Percentiles rank a stretch among this genome's conserved stretches.
Conservation (phyloP, 164 flowering plant species). For the Tetracentron sinense region DNA sequence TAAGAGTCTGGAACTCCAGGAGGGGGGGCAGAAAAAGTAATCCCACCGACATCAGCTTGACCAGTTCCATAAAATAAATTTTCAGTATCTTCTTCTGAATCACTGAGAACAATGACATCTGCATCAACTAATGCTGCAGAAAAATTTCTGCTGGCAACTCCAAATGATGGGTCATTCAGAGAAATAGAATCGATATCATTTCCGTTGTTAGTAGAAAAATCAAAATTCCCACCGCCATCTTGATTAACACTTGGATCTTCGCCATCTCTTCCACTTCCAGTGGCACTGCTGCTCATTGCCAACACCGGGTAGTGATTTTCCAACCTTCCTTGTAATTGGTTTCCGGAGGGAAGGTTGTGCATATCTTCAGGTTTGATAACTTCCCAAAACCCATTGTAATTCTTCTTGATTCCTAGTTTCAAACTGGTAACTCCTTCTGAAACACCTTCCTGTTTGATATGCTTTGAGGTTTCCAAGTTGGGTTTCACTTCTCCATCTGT, state of each 20-base stretch:
- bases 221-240: conserved; percentile 62
- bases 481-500: conserved; percentile 35
- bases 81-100: conserved; percentile 83
- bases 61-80: conserved; percentile 24
- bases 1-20: conserved; percentile 48
- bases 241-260: conserved; percentile 90
- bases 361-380: conserved; percentile 69
- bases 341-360: conserved; percentile 41
- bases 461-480: conserved; percentile 38
- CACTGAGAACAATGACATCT: conserved; percentile 85
- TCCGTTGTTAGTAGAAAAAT: conserved; percentile 52
- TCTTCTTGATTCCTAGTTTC: too few species aligned
- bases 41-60: conserved; percentile 30
- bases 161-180: conserved; percentile 45
- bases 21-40: conserved; percentile 37
- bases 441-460: conserved; percentile 60
- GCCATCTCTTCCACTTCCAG: conserved; percentile 81
- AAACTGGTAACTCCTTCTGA: conserved; percentile 60
- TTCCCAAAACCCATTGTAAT: conserved; percentile 76
- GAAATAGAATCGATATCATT: conserved; percentile 67
- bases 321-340: conserved; percentile 32
- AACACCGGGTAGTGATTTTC: conserved; percentile 35
- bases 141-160: conserved; percentile 30
- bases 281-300: conserved; percentile 82
- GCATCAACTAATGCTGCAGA: conserved; percentile 46